Base-by-base conservation (phyloP, 2,329 filamentous ascomycete species). In the Fusarium verticillioides region DNA sequence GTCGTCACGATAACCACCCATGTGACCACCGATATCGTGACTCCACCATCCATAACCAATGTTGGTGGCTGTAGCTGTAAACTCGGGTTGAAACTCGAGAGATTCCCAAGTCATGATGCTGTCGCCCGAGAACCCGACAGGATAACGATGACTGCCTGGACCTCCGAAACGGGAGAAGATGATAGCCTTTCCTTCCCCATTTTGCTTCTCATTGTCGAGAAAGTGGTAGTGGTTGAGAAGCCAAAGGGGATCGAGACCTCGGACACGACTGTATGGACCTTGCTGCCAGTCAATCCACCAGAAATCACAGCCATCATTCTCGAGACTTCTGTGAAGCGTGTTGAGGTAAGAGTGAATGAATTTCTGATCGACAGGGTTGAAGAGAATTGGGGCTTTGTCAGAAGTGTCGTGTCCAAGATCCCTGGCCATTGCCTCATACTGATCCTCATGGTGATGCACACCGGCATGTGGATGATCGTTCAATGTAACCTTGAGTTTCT, bases 211-310 rank as follows among this genome's bases (percentile, higher is more conserved):
- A 8, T 84, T 82, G 71, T 91, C 88, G 7, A 90, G 81, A 77
- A 87, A 92, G 63, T 91, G 89, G 75, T 87, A 91, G 76, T 92
- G 90, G 74, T 92, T 92, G 26, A 92, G 83, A 30, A 91, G 80
- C 90, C 90, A 92, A 0, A 92, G 81, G 0, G 90, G 90, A 77
- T 92, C 90, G 6, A 92, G 81, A 4, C 89, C 89, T 0, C 85
- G 86, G 10, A 91, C 83, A 39, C 4, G 88, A 89, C 67, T 70
- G 63, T 84, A 82, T 5, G 83, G 80, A 3, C 90, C 90, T 78
- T 92, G 90, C 78, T 92, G 90, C 90, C 90, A 92, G 77, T 92
- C 90, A 34, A 91, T 84, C 90, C 90, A 92, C 88, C 89, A 91
- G 63, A 92, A 91, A 75, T 92, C 89, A 28, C 86, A 84, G 2